Evolutionary conservation across 1,284 basidiomycete genomes (phyloP), one percentile per base, ranked within the genome.

Genomic region (Sporisorium scitamineum): DNA sequence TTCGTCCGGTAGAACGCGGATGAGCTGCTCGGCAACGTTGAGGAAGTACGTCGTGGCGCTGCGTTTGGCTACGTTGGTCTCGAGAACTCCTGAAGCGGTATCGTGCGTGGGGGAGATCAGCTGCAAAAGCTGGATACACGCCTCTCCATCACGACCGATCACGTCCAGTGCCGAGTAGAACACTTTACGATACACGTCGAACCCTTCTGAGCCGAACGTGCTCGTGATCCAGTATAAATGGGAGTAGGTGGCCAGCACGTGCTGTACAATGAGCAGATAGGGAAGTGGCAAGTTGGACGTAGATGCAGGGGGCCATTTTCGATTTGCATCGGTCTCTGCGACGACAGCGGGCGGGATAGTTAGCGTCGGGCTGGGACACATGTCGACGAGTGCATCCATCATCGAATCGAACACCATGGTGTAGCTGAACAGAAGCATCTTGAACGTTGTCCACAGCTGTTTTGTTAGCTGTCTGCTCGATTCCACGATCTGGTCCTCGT

Each of bases 341-440:
- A 37, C 31, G 1, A n/a, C n/a, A 18, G 62, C 10, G 7, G 77
- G 66, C 1, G 80, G 72, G 11, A 76, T 59, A 16, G 68, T 71
- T 11, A 71, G 55, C 4, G 80, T 78, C 6, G 83, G 80, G 41
- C 76, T 79, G 13, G 83, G 83, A 24, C 80, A 82, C 76, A 78
- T 76, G 29, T 83, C 81, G n/a, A 84, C 79, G 3, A 85, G 42
- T 3, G 74, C 72, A 22, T 82, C 76, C 29, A 82, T 69, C 54
- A 84, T 79, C 29, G 82, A 75, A 51, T 85, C 83, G 16, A 83
- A 80, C n/a, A 80, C 64, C 80, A 83, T 80, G 10, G 83, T 83
- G 54, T 72, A 78, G 44, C 78, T 75, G 71, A 85, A 85, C 3
- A 85, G 67, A 1, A 79, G 50, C 11, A 80, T 78, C 61, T 85